Evolutionary conservation across 257 asterid species (phyloP).

Genomic region (Linderniella brevidens): DNA sequence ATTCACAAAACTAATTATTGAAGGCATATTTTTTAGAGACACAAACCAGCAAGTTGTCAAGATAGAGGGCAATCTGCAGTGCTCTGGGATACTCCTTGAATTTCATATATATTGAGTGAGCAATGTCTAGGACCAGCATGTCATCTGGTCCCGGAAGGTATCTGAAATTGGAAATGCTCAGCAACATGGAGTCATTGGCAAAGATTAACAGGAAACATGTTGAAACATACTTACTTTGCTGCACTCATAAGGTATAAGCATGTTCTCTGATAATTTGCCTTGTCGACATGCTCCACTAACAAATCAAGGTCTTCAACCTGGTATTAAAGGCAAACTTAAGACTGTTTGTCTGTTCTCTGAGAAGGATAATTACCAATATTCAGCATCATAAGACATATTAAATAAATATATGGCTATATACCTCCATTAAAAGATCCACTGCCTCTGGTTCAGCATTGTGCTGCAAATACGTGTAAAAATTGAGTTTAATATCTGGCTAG

Average conservation of each 20-base stretch:
- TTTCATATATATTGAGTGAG: constrained; percentile 62
- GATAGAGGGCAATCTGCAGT: constrained; percentile 62
- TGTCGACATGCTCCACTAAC: constrained; percentile 55
- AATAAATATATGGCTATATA: constrained; percentile 7
- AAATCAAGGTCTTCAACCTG: constrained; percentile 95
- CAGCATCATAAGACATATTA: no score
- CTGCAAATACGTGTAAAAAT: constrained; percentile 33
- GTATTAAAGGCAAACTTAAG: constrained; percentile 1
- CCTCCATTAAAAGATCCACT: constrained; percentile 76
- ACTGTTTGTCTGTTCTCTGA: background rate
- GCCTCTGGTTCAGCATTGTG: constrained; percentile 95
- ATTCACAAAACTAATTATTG: background rate
- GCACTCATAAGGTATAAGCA: constrained; percentile 76
- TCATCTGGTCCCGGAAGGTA: constrained; percentile 96
- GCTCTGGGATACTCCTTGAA: constrained; percentile 76
- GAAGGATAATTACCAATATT: background rate
- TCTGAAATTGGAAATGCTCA: constrained; percentile 18
- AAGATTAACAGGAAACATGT: background rate
- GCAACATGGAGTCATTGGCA: background rate
- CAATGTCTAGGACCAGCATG: constrained; percentile 61
- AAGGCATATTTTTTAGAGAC: background rate
- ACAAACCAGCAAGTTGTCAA: constrained; percentile 68
- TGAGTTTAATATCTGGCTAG: constrained; percentile 7
- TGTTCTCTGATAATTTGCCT: constrained; percentile 57
- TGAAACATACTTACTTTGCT: constrained; percentile 47